Evolutionary conservation across 2,329 filamentous ascomycete species (phyloP).

Genomic region (Trichoderma aggressivum): DNA sequence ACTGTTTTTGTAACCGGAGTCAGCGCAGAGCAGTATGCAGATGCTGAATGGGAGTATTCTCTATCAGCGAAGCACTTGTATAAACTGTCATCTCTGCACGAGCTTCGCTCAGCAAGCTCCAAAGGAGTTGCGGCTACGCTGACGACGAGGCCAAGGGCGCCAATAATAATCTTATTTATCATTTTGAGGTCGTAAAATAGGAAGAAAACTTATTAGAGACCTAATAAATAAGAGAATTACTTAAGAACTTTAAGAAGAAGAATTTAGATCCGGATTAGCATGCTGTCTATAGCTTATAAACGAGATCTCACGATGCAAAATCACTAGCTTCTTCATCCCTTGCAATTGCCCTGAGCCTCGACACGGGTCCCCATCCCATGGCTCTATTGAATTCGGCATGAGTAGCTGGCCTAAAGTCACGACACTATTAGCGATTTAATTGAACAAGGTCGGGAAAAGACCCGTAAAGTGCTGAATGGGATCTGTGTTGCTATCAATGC

Average conservation of each 20-base stretch:
- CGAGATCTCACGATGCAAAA: background rate
- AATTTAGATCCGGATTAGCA: background rate
- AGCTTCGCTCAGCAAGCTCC: constrained; percentile 15
- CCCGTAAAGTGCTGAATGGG: background rate
- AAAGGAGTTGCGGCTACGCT: constrained; percentile 13
- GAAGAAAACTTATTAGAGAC: background rate
- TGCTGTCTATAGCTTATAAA: background rate
- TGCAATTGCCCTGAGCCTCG: background rate
- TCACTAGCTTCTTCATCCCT: background rate
- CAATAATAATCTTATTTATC: constrained; percentile 4
- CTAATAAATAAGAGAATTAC: background rate
- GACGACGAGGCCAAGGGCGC: constrained; percentile 8
- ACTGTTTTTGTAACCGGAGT: constrained; percentile 21
- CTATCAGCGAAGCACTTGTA: constrained; percentile 25
- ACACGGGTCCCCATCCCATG: too few species aligned
- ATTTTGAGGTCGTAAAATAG: background rate
- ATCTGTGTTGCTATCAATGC: background rate
- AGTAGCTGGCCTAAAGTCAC: background rate
- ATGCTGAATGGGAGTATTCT: constrained; percentile 23
- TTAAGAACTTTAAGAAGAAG: background rate
- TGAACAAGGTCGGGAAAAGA: background rate
- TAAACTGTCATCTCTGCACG: constrained; percentile 25
- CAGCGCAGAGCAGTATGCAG: constrained; percentile 23
- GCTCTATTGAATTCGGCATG: background rate
- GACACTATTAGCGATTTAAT: background rate